Base-by-base conservation (phyloP, 176 grass and related monocot genomes). In the Carex parvula region DNA sequence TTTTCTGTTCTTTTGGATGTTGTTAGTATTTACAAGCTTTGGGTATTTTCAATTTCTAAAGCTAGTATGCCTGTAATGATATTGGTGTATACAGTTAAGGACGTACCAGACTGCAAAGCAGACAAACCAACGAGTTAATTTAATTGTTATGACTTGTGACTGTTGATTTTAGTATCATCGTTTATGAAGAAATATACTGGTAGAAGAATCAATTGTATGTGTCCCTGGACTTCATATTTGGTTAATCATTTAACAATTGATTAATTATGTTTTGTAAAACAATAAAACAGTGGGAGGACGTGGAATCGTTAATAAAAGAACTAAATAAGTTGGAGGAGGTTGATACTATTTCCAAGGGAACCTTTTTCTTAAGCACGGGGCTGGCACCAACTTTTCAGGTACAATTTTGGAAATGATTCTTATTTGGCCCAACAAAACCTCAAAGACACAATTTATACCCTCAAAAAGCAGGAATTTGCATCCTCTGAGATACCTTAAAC, bases 341-440 rank as follows among this genome's bases (percentile, higher is more conserved):
- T 30, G 84, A 79, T 70, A 88, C 90, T 87, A 67, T 99, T 59
- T 99, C 90, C 20, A 99, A 92, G 87, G 96, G 96, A 37, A 84
- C 86, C 30, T 99, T 99, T 83, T 99, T 93, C 60, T 87, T 84
- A 35, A 95, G 96, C 89, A 83, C 87, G 7, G 96, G 96, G 48
- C 83, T 95, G 76, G 87, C 96, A 90, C 96, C 96, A 70, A 95
- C 88, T 1, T 99, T 99, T 80, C 93, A 99, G 90, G 96, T 94
- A 85, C 54, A 35, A 55, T 65, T 7, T 50, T 11, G 12, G 20
- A 1, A 17, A 44, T 80, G 50, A 68, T 65, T 65, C 21, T 35
- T 16, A 16, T 80, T 79, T 60, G 54, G 17, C 54, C 52, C 32
- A n/a, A 32, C n/a, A 37, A 59, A 26, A 60, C 14, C 55, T 60